A percentile compares a stretch with the other conserved stretches of the same genome.
Conservation (phyloP, 148 eudicot species). For the Silene conica region DNA sequence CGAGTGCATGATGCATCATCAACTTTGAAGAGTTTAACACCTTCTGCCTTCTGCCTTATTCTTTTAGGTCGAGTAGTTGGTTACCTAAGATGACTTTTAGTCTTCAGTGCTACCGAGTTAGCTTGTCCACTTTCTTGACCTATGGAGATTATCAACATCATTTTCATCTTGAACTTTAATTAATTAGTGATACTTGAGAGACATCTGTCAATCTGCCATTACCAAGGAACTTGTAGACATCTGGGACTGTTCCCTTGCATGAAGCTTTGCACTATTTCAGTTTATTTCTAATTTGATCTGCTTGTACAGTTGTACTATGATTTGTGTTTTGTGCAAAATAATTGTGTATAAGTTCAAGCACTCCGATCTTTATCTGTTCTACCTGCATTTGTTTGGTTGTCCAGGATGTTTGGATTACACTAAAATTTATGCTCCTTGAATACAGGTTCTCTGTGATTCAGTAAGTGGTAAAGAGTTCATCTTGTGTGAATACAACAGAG, state of each 20-base stretch:
- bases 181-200: background rate
- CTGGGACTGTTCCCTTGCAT: background rate
- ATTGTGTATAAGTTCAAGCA: background rate
- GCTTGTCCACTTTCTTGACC: background rate
- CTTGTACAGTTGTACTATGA: background rate
- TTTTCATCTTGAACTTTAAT: background rate
- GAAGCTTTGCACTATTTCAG: too few species aligned
- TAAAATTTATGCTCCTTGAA: constrained; percentile 6
- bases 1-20: too few species aligned
- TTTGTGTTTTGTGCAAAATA: background rate
- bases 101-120: too few species aligned
- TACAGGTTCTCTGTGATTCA: constrained; percentile 72
- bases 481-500: constrained; percentile 91
- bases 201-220: background rate
- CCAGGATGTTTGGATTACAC: background rate
- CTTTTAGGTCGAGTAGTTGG: too few species aligned
- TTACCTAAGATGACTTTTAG: too few species aligned
- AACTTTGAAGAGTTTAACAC: too few species aligned
- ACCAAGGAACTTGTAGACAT: too few species aligned
- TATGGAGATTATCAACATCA: background rate
- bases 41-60: too few species aligned
- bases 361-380: background rate
- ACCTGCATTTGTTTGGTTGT: background rate
- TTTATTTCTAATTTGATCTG: too few species aligned
- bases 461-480: constrained; percentile 82